phyloP scores from a whole-genome alignment of 768 basidiomycete species.

The Tylopilus cervinicoccineus region DNA sequence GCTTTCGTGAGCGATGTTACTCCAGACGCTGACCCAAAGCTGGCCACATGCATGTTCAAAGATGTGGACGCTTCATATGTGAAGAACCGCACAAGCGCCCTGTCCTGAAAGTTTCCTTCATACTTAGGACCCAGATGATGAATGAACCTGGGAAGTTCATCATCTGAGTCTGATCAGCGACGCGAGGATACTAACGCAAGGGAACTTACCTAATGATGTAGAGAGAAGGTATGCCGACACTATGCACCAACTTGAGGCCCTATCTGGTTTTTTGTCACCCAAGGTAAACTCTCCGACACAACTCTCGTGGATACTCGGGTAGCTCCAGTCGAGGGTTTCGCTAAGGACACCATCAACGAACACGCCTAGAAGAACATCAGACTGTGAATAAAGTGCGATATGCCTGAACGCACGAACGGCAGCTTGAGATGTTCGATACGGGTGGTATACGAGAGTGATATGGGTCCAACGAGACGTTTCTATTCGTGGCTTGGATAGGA shows the following conservation, averaged over 20 bases:
- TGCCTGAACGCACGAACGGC: constrained; percentile 50
- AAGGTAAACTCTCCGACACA: constrained; percentile 43
- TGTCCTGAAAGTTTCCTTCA: constrained; percentile 70
- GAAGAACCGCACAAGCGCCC: constrained; percentile 62
- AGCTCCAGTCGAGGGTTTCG: constrained; percentile 59
- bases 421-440: constrained; percentile 50
- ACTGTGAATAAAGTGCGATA: not conserved
- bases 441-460: constrained; percentile 61
- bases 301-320: constrained; percentile 49
- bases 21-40: constrained; percentile 39
- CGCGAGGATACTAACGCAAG: not conserved
- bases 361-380: constrained; percentile 43
- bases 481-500: constrained; percentile 46
- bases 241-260: constrained; percentile 53
- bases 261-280: constrained; percentile 47
- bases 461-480: constrained; percentile 69
- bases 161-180: constrained; percentile 39
- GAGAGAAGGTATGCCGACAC: constrained; percentile 63
- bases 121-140: constrained; percentile 84
- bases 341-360: constrained; percentile 70
- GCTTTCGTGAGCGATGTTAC: constrained; percentile 36
- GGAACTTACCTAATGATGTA: constrained; percentile 47
- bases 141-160: constrained; percentile 69
- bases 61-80: constrained; percentile 86
- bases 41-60: constrained; percentile 73